Conservation (phyloP, 371 early-diverging fungal species). For the Haplosporangium sp. region DNA sequence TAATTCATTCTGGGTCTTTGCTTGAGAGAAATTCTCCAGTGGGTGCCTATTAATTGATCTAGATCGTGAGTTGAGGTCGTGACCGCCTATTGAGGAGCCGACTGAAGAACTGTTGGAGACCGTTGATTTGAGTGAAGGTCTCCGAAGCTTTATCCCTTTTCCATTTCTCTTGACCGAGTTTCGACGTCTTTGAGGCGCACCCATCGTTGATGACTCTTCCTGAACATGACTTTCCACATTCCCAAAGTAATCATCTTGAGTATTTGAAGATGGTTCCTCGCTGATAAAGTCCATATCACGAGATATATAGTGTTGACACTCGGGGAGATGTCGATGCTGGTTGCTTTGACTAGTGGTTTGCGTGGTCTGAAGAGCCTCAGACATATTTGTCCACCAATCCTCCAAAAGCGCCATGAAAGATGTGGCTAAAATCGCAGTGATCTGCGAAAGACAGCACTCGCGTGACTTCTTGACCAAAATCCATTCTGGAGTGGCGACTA, state of each 20-base stretch:
- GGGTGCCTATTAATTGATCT: slow-evolving; percentile 18
- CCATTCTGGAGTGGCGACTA: slow-evolving; percentile 43
- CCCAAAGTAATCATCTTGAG: neutral
- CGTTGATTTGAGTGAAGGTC: slow-evolving; percentile 28
- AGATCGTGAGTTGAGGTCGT: neutral
- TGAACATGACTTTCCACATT: neutral
- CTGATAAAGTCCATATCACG: slow-evolving; percentile 29
- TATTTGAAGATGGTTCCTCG: slow-evolving; percentile 11
- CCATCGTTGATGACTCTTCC: neutral
- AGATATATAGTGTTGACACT: slow-evolving; percentile 1
- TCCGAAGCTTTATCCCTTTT: slow-evolving; percentile 10
- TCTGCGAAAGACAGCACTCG: slow-evolving; percentile 47
- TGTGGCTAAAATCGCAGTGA: slow-evolving; percentile 27
- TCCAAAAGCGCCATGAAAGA: slow-evolving; percentile 44
- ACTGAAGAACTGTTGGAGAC: slow-evolving; percentile 12
- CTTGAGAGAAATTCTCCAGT: slow-evolving; percentile 25
- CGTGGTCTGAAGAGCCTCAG: slow-evolving; percentile 9
- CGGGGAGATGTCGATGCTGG: slow-evolving; percentile 8
- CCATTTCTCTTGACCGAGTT: slow-evolving; percentile 7
- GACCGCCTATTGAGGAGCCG: slow-evolving; percentile 1
- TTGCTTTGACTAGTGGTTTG: neutral
- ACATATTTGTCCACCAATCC: slow-evolving; percentile 53
- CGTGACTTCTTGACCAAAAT: slow-evolving; percentile 36
- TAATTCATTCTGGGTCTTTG: slow-evolving; percentile 28
- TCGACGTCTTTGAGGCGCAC: neutral